Percentiles rank a stretch among this genome's conserved stretches.
Conservation (phyloP, 345 rosid species). For the Camelina neglecta region DNA sequence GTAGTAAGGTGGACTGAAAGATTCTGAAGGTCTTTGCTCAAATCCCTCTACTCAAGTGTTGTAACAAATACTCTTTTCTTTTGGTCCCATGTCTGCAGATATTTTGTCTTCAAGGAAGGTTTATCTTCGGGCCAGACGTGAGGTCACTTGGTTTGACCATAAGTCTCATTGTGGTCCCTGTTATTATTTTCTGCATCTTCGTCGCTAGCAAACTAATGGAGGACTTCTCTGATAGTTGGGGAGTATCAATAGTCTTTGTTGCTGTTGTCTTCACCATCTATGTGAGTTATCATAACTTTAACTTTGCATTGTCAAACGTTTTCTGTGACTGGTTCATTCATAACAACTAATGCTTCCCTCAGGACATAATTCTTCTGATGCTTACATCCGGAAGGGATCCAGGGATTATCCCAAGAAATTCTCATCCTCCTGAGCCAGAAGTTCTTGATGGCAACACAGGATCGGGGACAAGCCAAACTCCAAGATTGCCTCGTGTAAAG, state of each 20-base stretch:
- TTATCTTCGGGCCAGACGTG: conserved; percentile 83
- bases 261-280: conserved; percentile 46
- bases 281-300: conserved; percentile 19
- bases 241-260: conserved; percentile 55
- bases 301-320: conserved; percentile 7
- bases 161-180: conserved; percentile 68
- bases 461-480: conserved; percentile 52
- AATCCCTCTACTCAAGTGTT: conserved; percentile 10
- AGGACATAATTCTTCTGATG: conserved; percentile 77
- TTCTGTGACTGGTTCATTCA: neutral
- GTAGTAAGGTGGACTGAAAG: neutral
- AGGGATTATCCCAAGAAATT: conserved; percentile 87
- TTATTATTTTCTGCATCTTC: conserved; percentile 67
- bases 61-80: neutral
- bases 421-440: conserved; percentile 77
- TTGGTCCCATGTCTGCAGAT: conserved; percentile 53
- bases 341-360: conserved; percentile 34
- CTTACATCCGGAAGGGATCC: conserved; percentile 95
- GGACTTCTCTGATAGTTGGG: conserved; percentile 52
- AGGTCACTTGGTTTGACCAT: conserved; percentile 77
- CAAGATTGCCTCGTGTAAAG: conserved; percentile 66
- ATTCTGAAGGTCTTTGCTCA: neutral
- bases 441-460: conserved; percentile 53
- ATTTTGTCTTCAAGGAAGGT: conserved; percentile 79
- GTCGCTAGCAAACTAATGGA: conserved; percentile 58